Conservation (phyloP, 73 alveolate genomes). For the Uronychia setigera region DNA sequence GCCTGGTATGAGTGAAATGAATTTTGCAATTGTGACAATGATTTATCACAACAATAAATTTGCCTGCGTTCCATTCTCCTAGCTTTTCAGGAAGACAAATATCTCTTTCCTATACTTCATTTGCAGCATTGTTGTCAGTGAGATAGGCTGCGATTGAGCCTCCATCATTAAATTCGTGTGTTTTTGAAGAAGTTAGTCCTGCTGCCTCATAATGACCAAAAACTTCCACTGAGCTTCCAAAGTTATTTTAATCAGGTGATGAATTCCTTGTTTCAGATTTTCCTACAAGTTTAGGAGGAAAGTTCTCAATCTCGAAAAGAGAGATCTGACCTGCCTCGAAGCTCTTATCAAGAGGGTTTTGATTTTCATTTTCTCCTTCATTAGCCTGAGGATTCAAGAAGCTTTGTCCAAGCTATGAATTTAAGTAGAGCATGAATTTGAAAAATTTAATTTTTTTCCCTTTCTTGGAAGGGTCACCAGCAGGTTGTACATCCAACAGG, state of each 20-base stretch:
- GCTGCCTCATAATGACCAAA: neutral
- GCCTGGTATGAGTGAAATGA: slow-evolving; percentile 95
- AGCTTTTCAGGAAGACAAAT: slow-evolving; percentile 15
- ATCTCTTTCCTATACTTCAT: too few species aligned
- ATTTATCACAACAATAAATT: slow-evolving; percentile 88
- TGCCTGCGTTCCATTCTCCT: slow-evolving; percentile 78
- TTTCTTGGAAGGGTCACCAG: neutral
- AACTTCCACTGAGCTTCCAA: neutral
- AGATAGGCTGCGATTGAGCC: too few species aligned
- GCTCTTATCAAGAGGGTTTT: neutral
- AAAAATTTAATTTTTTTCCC: neutral
- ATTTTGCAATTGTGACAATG: slow-evolving; percentile 91
- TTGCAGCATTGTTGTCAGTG: too few species aligned
- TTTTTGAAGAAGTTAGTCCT: neutral
- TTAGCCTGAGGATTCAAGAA: neutral
- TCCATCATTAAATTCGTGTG: neutral
- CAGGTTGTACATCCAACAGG: neutral
- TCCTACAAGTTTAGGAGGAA: neutral
- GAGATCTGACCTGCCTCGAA: neutral
- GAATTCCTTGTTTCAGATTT: neutral
- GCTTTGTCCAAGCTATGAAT: neutral
- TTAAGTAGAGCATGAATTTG: neutral
- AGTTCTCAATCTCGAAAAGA: neutral
- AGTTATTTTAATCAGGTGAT: neutral
- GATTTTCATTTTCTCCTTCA: neutral